Evolutionary conservation across 306 rosid genomes (phyloP).

Genomic region (Begonia peltatifolia): DNA sequence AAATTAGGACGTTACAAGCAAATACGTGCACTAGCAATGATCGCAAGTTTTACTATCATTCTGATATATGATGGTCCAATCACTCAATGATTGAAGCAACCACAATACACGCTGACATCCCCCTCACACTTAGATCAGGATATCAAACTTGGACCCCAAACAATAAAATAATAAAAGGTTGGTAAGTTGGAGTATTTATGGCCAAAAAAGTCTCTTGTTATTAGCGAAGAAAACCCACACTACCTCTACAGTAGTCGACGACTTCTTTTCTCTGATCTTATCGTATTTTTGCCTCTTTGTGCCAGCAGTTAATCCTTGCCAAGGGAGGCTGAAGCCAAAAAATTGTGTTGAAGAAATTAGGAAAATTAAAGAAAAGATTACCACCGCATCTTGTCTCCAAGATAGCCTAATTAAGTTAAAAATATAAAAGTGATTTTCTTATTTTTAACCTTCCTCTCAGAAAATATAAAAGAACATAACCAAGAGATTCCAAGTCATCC

Average conservation of each 20-base stretch:
- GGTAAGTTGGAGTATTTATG: neutral
- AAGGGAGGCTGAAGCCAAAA: conserved; percentile 70
- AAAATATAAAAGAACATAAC: conserved; percentile 95
- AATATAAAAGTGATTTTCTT: conserved; percentile 3
- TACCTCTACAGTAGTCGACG: conserved; percentile 91
- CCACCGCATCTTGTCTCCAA: neutral
- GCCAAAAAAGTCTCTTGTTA: neutral
- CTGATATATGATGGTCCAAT: neutral
- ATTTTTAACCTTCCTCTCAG: conserved; percentile 77
- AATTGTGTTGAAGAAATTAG: conserved; percentile 6
- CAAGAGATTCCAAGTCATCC: conserved; percentile 99
- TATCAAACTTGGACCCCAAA: neutral
- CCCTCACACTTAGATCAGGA: neutral
- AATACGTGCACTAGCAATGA: neutral
- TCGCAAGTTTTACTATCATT: neutral
- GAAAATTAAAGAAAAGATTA: neutral
- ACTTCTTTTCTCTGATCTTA: conserved; percentile 88
- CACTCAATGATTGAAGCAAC: neutral
- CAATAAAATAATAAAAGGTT: neutral
- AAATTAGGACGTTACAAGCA: too few relatives aligned
- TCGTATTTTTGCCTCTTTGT: conserved; percentile 94
- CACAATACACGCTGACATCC: neutral
- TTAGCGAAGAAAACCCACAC: neutral
- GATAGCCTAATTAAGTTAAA: conserved; percentile 10
- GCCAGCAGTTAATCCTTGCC: conserved; percentile 99